Evolutionary conservation across 1,139 yeast species (phyloP), one percentile per base, ranked within the genome.

Genomic region (Yamadazyma atlantica): DNA sequence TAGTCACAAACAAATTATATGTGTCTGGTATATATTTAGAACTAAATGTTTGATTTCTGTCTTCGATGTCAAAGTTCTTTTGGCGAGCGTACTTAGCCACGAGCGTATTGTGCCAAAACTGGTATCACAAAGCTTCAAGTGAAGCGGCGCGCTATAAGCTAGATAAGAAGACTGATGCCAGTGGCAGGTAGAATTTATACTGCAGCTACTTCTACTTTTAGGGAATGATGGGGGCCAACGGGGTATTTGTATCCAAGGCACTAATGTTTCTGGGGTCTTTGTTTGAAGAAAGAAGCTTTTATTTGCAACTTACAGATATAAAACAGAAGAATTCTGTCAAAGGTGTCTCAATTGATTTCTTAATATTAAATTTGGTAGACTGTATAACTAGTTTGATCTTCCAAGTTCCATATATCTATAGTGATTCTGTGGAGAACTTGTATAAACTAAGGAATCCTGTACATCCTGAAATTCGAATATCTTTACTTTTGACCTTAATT

Each of bases 261-360:
- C 19, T 38, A 23, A 40, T 46, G 48, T 21, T 36, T 9, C 16
- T 40, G 23, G 46, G 46, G 2, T 39, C 52, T 10, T 11, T 36
- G 10, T 32, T 44, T 10, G 48, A 48, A n/a, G 19, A 38, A 4
- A 24, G 17, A 10, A 41, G 45, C 11, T 41, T 37, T 18, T 35
- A 36, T 16, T 35, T 40, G 4, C 68, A 59, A 40, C 38, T 53
- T 12, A 47, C 44, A 11, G 43, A 48, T 34, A 55, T 53, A 32
- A 53, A 53, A 35, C 33, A 33, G 7, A 50, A 46, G 28, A 51
- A 49, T 30, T 57, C 66, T 3, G 49, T 64, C 11, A 43, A 48
- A 29, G 66, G 66, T 0, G 30, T 63, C 8, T 64, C 71, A 2
- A 61, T 45, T 40, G 70, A 66, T 40, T 49, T 45, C 25, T 35